Base-by-base conservation (phyloP, 225 moss, liverwort and hornwort genomes). In the Bryum argenteum region DNA sequence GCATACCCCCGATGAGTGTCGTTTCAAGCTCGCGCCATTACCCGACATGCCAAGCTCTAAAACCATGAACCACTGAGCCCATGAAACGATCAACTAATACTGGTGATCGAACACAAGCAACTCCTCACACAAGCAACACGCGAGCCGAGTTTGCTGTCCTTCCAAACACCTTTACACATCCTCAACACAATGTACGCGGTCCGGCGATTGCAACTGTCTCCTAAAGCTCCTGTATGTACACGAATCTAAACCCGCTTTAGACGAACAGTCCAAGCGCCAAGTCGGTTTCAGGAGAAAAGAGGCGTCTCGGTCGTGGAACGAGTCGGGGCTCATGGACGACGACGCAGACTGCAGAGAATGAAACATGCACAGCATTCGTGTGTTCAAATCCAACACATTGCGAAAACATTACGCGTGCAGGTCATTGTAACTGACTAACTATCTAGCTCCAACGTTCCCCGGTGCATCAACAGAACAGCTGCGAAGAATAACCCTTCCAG, bases 321-420 rank as follows among this genome's bases (percentile, higher is more conserved):
- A 55, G 56, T n/a, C 7, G n/a, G 41, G 3, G 77, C 52, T 41
- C 58, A 40, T 52, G 41, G 33, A 57, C 65, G 33, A 57, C 65
- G 50, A 39, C 58, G 15, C 48, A 7, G 7, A 16, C 16, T 15
- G 57, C 56, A 18, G 18, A 10, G 33, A 28, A 37, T 50, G 44
- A 40, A 43, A 58, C 58, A 47, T 28, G 7, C 20, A 75, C 47
- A 17, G 5, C 16, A 14, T 5, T 48, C 68, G 20, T 71, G 71
- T 65, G 71, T 77, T 77, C 71, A 71, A 77, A 65, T 71, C 52
- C 66, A 77, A 71, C 77, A 71, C 71, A 71, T 71, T 77, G 50
- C 17, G 48, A 2, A 39, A 33, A 39, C 38, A n/a, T 19, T 10
- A 17, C 39, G 40, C 19, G 40, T 40, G 33, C 33, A 33, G 33